Conservation (phyloP, 164 flowering plant species). For the Annona squamosa region DNA sequence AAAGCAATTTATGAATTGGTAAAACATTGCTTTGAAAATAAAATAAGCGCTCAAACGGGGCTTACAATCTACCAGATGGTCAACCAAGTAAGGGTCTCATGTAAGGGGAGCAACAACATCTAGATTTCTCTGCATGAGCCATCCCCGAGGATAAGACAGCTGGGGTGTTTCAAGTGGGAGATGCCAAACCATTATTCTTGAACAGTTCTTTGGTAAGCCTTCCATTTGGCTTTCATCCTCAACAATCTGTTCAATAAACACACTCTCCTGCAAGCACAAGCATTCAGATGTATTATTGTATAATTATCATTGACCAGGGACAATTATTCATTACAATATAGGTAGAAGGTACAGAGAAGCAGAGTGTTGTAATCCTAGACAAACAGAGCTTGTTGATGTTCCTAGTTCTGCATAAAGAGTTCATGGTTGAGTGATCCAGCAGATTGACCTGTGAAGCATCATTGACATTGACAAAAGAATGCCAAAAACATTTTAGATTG, state of each 20-base stretch:
- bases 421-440: background rate
- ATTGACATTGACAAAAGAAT: background rate
- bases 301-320: background rate
- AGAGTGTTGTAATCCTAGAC: background rate
- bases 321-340: background rate
- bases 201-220: slow-evolving; percentile 44
- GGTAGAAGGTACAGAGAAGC: background rate
- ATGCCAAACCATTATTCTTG: slow-evolving; percentile 67
- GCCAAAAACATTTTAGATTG: background rate
- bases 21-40: background rate
- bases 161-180: slow-evolving; percentile 32
- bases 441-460: background rate
- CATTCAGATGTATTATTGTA: background rate
- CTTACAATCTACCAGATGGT: slow-evolving; percentile 9
- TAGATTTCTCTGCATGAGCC: slow-evolving; percentile 41
- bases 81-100: slow-evolving; percentile 6
- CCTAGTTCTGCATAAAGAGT: background rate
- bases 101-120: slow-evolving; percentile 25
- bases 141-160: slow-evolving; percentile 39
- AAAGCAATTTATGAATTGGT: background rate
- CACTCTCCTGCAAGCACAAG: slow-evolving; percentile 40
- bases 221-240: slow-evolving; percentile 98
- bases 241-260: slow-evolving; percentile 71
- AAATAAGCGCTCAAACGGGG: background rate
- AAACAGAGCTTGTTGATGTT: background rate